A percentile compares a stretch with the other conserved stretches of the same genome.
These are phyloP conservation scores for Saccharomyces cerevisiae DNA, from an alignment of 805 yeast species.

Conservation along the genomic window DNA sequence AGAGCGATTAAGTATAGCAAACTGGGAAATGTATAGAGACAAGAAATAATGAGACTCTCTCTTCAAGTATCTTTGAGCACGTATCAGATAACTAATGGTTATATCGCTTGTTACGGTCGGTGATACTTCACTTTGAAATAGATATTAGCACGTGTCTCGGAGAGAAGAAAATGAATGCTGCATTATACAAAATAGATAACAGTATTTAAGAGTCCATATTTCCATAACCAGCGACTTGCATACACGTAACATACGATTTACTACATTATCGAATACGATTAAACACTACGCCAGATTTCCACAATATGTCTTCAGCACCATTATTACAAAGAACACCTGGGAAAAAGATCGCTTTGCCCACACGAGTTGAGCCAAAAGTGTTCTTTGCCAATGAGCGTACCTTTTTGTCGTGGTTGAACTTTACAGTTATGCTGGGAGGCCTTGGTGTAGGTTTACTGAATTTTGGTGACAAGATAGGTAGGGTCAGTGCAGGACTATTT, in stretches of 20 bases:
- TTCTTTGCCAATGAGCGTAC: slow-evolving; percentile 99
- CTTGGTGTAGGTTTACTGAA: slow-evolving; percentile 91
- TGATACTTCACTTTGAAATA: background rate
- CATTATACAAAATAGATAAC: background rate
- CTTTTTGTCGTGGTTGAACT: slow-evolving; percentile 94
- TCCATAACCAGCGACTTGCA: background rate
- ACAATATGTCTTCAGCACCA: slow-evolving; percentile 54
- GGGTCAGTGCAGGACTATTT: slow-evolving; percentile 87
- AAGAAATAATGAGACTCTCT: background rate
- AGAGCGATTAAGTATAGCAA: no score
- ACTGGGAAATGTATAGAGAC: background rate
- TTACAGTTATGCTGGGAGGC: slow-evolving; percentile 96
- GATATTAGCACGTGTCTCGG: background rate
- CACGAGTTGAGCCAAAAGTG: slow-evolving; percentile 97
- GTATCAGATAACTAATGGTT: background rate
- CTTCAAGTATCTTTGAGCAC: background rate
- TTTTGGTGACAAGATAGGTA: slow-evolving; percentile 91
- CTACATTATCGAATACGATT: background rate
- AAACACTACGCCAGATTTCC: background rate
- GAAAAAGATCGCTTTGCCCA: slow-evolving; percentile 94
- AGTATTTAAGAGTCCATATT: background rate
- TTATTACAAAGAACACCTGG: slow-evolving; percentile 66
- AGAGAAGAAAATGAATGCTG: background rate
- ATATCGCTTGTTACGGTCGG: background rate
- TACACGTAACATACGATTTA: background rate